Evolutionary conservation across 2,329 filamentous ascomycete genomes (phyloP).

Genomic region (Akanthomyces dipterigenus): DNA sequence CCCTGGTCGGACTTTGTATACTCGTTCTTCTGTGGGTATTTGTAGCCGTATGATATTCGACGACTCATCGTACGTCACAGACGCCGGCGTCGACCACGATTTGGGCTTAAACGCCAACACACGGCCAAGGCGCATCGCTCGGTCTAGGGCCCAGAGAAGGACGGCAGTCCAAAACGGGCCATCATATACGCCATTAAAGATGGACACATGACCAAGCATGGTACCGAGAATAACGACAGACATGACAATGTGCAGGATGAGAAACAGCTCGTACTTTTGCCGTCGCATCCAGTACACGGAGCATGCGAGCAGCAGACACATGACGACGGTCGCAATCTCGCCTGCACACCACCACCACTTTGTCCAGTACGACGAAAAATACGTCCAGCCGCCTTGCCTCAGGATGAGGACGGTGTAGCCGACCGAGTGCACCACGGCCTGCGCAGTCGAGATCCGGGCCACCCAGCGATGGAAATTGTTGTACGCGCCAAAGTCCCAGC

Average conservation of each 20-base stretch:
- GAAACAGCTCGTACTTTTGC: slow-evolving; percentile 45
- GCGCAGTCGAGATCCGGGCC: slow-evolving; percentile 53
- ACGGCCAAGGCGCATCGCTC: slow-evolving; percentile 37
- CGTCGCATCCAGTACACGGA: slow-evolving; percentile 47
- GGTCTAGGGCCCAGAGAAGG: slow-evolving; percentile 43
- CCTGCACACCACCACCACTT: slow-evolving; percentile 45
- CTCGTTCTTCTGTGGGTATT: slow-evolving; percentile 27
- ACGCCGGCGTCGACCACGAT: slow-evolving; percentile 30
- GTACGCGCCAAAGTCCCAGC: slow-evolving; percentile 61
- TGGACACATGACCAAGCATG: slow-evolving; percentile 48
- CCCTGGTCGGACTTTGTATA: slow-evolving; percentile 31
- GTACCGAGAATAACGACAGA: slow-evolving; percentile 42
- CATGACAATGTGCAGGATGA: slow-evolving; percentile 44
- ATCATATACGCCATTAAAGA: slow-evolving; percentile 44
- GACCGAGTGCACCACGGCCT: slow-evolving; percentile 57
- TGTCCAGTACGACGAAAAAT: slow-evolving; percentile 31
- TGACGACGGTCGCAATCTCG: slow-evolving; percentile 36
- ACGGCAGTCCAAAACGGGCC: slow-evolving; percentile 42
- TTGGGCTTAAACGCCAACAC: slow-evolving; percentile 33
- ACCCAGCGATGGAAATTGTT: slow-evolving; percentile 63
- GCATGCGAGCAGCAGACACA: slow-evolving; percentile 38
- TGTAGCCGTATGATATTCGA: slow-evolving; percentile 37
- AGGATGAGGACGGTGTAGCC: slow-evolving; percentile 46
- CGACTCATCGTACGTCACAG: slow-evolving; percentile 27
- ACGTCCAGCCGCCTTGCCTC: slow-evolving; percentile 29